Conservation (phyloP, 306 rosid species). For the Vigna trinervia region DNA sequence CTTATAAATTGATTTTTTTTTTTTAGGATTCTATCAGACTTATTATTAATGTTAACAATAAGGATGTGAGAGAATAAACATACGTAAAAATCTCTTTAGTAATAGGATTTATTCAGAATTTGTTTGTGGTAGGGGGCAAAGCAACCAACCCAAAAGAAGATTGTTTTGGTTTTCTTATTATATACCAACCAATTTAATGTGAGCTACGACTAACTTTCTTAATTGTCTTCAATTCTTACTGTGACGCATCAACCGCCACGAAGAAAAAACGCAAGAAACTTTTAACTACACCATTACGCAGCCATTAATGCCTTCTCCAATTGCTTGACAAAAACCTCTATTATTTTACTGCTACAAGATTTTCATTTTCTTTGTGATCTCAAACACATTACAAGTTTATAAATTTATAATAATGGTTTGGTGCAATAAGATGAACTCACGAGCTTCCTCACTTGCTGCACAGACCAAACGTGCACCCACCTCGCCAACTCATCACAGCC, state of each 20-base stretch:
- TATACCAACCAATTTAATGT: slow-evolving; percentile 43
- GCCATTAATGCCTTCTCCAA: slow-evolving; percentile 39
- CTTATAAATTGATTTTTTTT: too few species aligned
- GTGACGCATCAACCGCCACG: slow-evolving; percentile 42
- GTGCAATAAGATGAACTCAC: slow-evolving; percentile 67
- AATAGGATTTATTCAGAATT: not conserved
- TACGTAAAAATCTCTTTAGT: not conserved
- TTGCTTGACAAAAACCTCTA: slow-evolving; percentile 7
- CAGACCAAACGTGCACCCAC: slow-evolving; percentile 58
- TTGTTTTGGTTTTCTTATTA: slow-evolving; percentile 14
- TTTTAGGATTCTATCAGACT: too few species aligned
- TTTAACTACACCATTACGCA: slow-evolving; percentile 27
- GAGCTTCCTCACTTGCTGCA: slow-evolving; percentile 57
- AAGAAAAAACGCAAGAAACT: slow-evolving; percentile 34
- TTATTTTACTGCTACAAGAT: not conserved
- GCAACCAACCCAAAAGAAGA: slow-evolving; percentile 28
- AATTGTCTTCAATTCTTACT: slow-evolving; percentile 42
- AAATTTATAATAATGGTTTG: not conserved
- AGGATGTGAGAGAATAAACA: too few species aligned
- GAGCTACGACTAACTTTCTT: slow-evolving; percentile 30
- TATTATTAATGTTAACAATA: too few species aligned
- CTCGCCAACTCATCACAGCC: slow-evolving; percentile 52
- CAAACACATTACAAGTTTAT: too few species aligned
- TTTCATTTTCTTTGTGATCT: too few species aligned
- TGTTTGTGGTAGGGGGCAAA: slow-evolving; percentile 44